Evolutionary conservation across 371 early-diverging fungal species (phyloP).

Genomic region (Mucor velutinosus): DNA sequence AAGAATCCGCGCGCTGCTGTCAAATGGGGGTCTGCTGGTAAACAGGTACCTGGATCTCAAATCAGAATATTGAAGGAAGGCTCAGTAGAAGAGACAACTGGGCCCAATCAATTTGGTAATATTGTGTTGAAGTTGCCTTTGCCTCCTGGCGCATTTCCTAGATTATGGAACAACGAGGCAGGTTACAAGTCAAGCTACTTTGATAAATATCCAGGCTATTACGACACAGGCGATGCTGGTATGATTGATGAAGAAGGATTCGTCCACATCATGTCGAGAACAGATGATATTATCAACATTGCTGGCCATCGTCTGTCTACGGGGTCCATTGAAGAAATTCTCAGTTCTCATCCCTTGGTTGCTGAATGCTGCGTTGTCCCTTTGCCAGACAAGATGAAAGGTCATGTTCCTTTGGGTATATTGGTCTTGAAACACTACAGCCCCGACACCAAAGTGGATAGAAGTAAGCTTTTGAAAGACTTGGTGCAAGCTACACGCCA

Average conservation of each 20-base stretch:
- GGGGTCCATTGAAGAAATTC: constrained; percentile 88
- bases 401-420: constrained; percentile 68
- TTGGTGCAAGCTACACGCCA: constrained; percentile 54
- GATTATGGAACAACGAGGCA: constrained; percentile 75
- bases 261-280: constrained; percentile 83
- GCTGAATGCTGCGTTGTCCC: constrained; percentile 82
- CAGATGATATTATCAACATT: constrained; percentile 94
- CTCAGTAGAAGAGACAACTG: constrained; percentile 47
- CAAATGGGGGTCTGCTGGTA: constrained; percentile 69
- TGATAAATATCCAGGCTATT: constrained; percentile 78
- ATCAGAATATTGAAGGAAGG: constrained; percentile 63
- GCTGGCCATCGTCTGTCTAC: constrained; percentile 93
- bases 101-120: constrained; percentile 69
- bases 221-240: constrained; percentile 86
- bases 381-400: constrained; percentile 67
- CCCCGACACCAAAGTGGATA: constrained; percentile 8
- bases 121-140: constrained; percentile 82
- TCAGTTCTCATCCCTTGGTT: constrained; percentile 68
- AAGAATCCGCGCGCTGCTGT: constrained; percentile 33
- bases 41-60: constrained; percentile 78
- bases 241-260: constrained; percentile 76
- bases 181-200: constrained; percentile 83
- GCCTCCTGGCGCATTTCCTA: constrained; percentile 76
- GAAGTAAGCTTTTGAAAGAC: constrained; percentile 42
- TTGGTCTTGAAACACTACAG: constrained; percentile 54